Evolutionary conservation across 2,329 filamentous ascomycete species (phyloP).

Genomic region (Aspergillus ochraceus): DNA sequence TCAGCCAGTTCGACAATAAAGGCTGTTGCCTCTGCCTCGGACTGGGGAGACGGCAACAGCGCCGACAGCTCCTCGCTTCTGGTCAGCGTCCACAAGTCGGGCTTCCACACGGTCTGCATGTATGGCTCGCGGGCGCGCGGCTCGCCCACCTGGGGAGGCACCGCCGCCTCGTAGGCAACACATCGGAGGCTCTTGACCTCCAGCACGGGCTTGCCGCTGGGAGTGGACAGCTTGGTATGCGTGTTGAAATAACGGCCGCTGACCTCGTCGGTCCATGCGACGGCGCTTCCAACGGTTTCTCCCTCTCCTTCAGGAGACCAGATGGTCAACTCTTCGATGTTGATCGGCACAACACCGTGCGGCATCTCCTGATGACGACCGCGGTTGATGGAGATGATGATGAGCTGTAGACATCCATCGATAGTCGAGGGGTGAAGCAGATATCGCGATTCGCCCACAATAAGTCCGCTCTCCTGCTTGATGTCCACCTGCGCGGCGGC

Average conservation of each 20-base stretch:
- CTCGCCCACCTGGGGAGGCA: conserved; percentile 5
- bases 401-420: conserved; percentile 21
- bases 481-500: background rate
- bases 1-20: background rate
- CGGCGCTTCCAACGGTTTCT: background rate
- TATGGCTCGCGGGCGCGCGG: conserved; percentile 11
- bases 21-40: background rate
- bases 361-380: conserved; percentile 14
- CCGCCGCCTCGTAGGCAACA: conserved; percentile 18
- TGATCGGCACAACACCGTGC: conserved; percentile 15
- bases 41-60: background rate
- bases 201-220: background rate
- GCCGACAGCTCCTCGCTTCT: too few relatives aligned
- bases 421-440: conserved; percentile 13
- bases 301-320: background rate
- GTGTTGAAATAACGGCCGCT: conserved; percentile 9
- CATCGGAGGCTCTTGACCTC: conserved; percentile 15
- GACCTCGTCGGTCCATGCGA: conserved; percentile 9
- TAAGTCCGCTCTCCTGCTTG: background rate
- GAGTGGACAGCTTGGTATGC: conserved; percentile 7
- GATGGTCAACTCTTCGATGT: conserved; percentile 17
- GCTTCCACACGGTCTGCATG: conserved; percentile 14
- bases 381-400: conserved; percentile 16
- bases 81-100: conserved; percentile 8
- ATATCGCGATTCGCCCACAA: conserved; percentile 9